Conservation (phyloP, 805 yeast species). For the Starmerella cellae region DNA sequence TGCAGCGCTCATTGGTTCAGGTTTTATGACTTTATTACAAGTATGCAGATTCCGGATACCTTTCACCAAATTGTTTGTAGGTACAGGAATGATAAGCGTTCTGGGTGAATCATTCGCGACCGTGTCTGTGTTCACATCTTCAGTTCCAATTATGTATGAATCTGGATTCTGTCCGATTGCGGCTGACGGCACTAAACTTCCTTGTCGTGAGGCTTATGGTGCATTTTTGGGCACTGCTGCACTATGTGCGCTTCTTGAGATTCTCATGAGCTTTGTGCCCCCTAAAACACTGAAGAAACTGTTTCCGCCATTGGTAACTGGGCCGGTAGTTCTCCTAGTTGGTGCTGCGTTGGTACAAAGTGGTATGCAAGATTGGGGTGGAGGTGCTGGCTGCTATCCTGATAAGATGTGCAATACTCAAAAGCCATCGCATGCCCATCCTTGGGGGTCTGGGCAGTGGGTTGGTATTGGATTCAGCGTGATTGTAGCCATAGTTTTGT, state of each 20-base stretch:
- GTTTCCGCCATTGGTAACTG: slow-evolving; percentile 85
- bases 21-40: slow-evolving; percentile 57
- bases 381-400: slow-evolving; percentile 50
- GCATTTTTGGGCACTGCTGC: slow-evolving; percentile 71
- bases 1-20: slow-evolving; percentile 57
- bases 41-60: slow-evolving; percentile 69
- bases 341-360: slow-evolving; percentile 57
- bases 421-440: slow-evolving; percentile 39
- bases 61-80: slow-evolving; percentile 61
- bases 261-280: slow-evolving; percentile 64
- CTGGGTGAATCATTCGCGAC: slow-evolving; percentile 89
- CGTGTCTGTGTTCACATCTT: slow-evolving; percentile 61
- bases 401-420: slow-evolving; percentile 34
- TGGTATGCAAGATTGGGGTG: slow-evolving; percentile 77
- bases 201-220: slow-evolving; percentile 90
- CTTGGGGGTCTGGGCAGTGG: slow-evolving; percentile 80
- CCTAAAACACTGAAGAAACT: slow-evolving; percentile 52
- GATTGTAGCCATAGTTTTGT: slow-evolving; percentile 53
- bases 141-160: slow-evolving; percentile 68
- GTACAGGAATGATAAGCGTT: slow-evolving; percentile 80
- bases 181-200: slow-evolving; percentile 48
- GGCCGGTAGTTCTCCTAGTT: slow-evolving; percentile 79
- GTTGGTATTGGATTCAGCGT: slow-evolving; percentile 81
- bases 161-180: slow-evolving; percentile 53
- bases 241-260: slow-evolving; percentile 62